phyloP scores from a whole-genome alignment of 371 early-diverging fungal genomes.

The Mucor irregularis region DNA sequence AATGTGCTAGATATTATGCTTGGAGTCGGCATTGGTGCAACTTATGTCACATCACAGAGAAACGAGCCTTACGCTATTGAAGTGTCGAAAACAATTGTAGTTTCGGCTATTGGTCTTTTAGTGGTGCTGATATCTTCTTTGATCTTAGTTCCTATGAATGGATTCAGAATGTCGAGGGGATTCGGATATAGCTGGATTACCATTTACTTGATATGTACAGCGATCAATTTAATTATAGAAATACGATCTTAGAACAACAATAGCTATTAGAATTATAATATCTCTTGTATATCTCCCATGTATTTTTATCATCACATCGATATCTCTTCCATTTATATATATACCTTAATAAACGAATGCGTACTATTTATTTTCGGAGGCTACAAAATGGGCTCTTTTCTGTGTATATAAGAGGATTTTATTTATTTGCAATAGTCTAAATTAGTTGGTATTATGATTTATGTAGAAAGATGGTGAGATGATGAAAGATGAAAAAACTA shows the following conservation, averaged over 20 bases:
- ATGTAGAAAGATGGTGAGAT: no score
- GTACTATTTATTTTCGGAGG: no score
- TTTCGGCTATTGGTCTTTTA: slow-evolving; percentile 53
- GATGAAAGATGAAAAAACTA: no score
- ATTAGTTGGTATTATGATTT: no score
- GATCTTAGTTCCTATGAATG: slow-evolving; percentile 54
- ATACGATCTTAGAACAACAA: slow-evolving; percentile 17
- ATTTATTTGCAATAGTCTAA: no score
- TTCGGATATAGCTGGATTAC: slow-evolving; percentile 57
- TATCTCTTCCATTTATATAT: no score
- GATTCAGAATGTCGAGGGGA: slow-evolving; percentile 49
- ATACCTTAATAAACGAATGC: slow-evolving; percentile 4
- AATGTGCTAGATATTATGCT: slow-evolving; percentile 76
- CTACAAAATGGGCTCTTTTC: no score
- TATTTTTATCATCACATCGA: background rate
- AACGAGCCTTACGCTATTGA: slow-evolving; percentile 47
- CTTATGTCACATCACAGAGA: slow-evolving; percentile 52
- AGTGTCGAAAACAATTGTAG: slow-evolving; percentile 55
- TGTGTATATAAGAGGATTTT: no score
- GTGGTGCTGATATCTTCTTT: slow-evolving; percentile 46
- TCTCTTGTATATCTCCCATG: no score
- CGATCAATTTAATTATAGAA: slow-evolving; percentile 54
- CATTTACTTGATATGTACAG: slow-evolving; percentile 54
- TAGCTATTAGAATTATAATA: background rate
- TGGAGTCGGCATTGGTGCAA: slow-evolving; percentile 73